Conservation (phyloP, 2,329 filamentous ascomycete species). For the Pseudogymnoascus sp. region DNA sequence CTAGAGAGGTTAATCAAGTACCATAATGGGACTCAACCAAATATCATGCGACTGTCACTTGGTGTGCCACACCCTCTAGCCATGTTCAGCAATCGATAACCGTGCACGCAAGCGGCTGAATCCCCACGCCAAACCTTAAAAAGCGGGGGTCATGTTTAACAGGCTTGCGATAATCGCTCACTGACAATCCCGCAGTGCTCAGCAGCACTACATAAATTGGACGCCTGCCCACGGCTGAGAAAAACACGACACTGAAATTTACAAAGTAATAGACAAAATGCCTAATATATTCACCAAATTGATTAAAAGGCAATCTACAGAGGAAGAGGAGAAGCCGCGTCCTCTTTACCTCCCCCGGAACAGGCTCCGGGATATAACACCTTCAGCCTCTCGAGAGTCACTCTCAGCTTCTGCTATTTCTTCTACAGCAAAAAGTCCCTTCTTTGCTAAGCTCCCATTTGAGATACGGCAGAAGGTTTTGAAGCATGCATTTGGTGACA, state of each 20-base stretch:
- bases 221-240: background rate
- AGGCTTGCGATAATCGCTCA: background rate
- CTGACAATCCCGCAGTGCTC: too few species aligned
- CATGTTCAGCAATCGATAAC: background rate
- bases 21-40: background rate
- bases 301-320: background rate
- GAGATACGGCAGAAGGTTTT: background rate
- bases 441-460: background rate
- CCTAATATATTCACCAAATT: background rate
- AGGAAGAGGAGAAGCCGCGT: background rate
- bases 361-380: background rate
- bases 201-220: background rate
- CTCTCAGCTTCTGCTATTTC: background rate
- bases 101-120: background rate
- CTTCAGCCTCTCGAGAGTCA: background rate
- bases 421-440: background rate
- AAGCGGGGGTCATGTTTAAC: background rate
- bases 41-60: background rate
- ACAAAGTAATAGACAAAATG: background rate
- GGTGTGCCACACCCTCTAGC: background rate
- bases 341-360: background rate
- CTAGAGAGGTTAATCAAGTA: background rate
- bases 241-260: background rate
- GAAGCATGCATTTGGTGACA: background rate
- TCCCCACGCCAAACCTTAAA: background rate